A percentile compares a stretch with the other conserved stretches of the same genome.
These are phyloP conservation scores for Periconia digitata DNA, from an alignment of 2,329 filamentous ascomycete genomes.

Conservation along the genomic window DNA sequence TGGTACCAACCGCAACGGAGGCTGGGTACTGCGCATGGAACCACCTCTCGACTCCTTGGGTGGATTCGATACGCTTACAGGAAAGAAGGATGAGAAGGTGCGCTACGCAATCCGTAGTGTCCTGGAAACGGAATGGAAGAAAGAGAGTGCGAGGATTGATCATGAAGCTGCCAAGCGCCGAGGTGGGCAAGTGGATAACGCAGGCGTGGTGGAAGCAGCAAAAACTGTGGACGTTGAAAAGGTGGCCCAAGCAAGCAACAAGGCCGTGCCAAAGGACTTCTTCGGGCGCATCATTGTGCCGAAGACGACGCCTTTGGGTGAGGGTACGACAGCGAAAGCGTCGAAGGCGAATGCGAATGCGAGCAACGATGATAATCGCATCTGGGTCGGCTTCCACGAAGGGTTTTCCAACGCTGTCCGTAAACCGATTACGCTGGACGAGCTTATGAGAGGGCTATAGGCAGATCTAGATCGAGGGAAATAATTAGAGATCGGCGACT, in stretches of 20 bases:
- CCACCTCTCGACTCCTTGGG: constrained; percentile 81
- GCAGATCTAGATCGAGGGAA: not conserved
- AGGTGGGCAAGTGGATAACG: constrained; percentile 32
- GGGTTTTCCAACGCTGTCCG: constrained; percentile 89
- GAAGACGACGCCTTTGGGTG: constrained; percentile 44
- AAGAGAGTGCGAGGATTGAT: constrained; percentile 68
- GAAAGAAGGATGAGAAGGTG: constrained; percentile 67
- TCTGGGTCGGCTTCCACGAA: constrained; percentile 89
- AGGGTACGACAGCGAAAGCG: constrained; percentile 43
- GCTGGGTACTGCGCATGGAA: constrained; percentile 92
- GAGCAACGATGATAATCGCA: constrained; percentile 56
- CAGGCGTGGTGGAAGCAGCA: constrained; percentile 15
- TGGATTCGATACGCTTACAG: constrained; percentile 68
- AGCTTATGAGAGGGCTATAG: constrained; percentile 70
- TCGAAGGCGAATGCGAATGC: constrained; percentile 25
- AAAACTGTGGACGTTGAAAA: constrained; percentile 20
- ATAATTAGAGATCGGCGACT: not conserved
- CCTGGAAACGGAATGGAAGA: constrained; percentile 84
- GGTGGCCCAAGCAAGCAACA: constrained; percentile 23
- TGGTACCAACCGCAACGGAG: constrained; percentile 49
- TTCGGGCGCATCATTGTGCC: constrained; percentile 72
- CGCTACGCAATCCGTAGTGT: constrained; percentile 94
- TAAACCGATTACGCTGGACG: constrained; percentile 79
- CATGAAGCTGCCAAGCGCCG: constrained; percentile 64
- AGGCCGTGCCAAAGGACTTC: constrained; percentile 72